phyloP scores from a whole-genome alignment of 23 red algal genomes.

The Agarophyton chilense region DNA sequence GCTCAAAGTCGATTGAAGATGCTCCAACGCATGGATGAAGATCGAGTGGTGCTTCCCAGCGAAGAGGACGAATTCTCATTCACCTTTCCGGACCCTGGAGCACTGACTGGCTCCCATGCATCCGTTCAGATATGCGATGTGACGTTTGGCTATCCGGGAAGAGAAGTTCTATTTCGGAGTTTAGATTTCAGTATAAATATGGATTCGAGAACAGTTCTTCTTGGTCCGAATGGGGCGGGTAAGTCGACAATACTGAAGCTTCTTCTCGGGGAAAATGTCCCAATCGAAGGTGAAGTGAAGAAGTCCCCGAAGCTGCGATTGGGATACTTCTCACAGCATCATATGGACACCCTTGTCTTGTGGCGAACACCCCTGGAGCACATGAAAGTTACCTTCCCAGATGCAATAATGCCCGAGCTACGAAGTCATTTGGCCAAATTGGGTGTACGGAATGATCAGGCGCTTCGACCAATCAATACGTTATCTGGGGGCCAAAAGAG shows the following conservation, averaged over 20 bases:
- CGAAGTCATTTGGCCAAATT: conserved; percentile 79
- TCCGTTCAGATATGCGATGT: conserved; percentile 84
- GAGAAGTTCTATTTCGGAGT: conserved; percentile 53
- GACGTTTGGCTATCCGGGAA: conserved; percentile 72
- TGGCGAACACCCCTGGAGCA: conserved; percentile 93
- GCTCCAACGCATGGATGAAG: conserved; percentile 86
- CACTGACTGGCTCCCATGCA: conserved; percentile 81
- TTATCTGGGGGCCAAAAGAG: conserved; percentile 94
- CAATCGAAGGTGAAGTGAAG: conserved; percentile 74
- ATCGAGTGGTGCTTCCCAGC: conserved; percentile 76
- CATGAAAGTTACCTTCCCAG: conserved; percentile 88
- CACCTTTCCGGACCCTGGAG: conserved; percentile 85
- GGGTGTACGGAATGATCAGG: conserved; percentile 82
- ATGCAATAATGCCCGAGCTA: conserved; percentile 64
- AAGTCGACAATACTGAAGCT: conserved; percentile 96
- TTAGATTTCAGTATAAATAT: conserved; percentile 90
- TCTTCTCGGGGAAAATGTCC: conserved; percentile 83
- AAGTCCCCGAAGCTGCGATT: conserved; percentile 87
- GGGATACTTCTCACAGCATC: conserved; percentile 97
- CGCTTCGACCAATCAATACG: conserved; percentile 86
- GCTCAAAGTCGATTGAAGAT: conserved; percentile 95
- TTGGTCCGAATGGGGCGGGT: conserved; percentile 89
- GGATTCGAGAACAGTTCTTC: conserved; percentile 82
- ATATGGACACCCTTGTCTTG: conserved; percentile 90
- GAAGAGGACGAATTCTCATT: conserved; percentile 92